Evolutionary conservation across 495 filamentous ascomycete genomes (phyloP).

Genomic region (Neurospora pannonica): DNA sequence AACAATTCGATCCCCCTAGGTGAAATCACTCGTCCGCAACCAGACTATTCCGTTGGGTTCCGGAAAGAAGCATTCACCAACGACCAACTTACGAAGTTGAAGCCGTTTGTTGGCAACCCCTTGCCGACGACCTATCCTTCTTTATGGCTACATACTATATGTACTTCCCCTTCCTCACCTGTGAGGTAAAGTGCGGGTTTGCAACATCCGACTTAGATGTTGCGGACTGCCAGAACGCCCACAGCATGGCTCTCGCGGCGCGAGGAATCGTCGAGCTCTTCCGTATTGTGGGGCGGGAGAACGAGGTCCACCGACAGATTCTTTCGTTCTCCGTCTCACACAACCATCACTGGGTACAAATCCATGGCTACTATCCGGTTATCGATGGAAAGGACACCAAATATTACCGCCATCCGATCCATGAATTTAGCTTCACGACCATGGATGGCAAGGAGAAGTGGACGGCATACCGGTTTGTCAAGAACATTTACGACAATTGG

Average conservation of each 20-base stretch:
- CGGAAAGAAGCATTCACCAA: slow-evolving; percentile 30
- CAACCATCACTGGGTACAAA: slow-evolving; percentile 23
- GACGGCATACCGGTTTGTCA: slow-evolving; percentile 4
- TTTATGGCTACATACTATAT: slow-evolving; percentile 22
- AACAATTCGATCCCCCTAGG: slow-evolving; percentile 24
- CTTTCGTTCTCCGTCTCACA: slow-evolving; percentile 42
- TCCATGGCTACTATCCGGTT: slow-evolving; percentile 29
- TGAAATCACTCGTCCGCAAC: slow-evolving; percentile 25
- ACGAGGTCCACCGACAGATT: slow-evolving; percentile 31
- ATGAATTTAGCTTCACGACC: not conserved
- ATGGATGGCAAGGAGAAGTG: not conserved
- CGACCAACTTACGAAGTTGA: slow-evolving; percentile 30
- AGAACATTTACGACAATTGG: slow-evolving; percentile 30
- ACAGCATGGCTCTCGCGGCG: slow-evolving; percentile 30
- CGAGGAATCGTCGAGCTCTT: slow-evolving; percentile 28
- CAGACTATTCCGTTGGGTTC: slow-evolving; percentile 30
- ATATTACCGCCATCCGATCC: slow-evolving; percentile 8
- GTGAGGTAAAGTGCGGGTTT: slow-evolving; percentile 19
- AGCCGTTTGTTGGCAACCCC: slow-evolving; percentile 23
- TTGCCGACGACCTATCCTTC: slow-evolving; percentile 2
- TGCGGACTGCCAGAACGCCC: slow-evolving; percentile 10
- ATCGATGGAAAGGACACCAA: slow-evolving; percentile 5
- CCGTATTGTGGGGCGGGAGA: slow-evolving; percentile 19
- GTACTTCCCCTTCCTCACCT: slow-evolving; percentile 16
- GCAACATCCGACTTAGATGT: not conserved